Evolutionary conservation across 352 stramenopile genomes (phyloP), one percentile per base, ranked within the genome.

Genomic region (Globisporangium spiculum): DNA sequence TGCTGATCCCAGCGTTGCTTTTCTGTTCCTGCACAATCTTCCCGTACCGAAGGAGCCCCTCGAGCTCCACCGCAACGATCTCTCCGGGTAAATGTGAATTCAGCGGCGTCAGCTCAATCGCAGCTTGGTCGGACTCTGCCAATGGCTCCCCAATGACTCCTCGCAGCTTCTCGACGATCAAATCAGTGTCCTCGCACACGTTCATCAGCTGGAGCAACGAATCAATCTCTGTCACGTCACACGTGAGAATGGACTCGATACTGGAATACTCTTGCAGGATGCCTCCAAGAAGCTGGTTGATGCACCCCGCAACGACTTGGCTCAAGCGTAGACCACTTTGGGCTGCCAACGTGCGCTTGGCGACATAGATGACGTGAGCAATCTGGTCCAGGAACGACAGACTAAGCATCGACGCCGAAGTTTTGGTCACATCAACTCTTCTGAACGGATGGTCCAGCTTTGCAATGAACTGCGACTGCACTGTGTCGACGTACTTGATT

Each of bases 161-260:
- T 53, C 88, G 84, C 55, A 90, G 71, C 44, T 89, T 90, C 57
- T 93, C 86, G 1, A 79, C 74, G 56, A 91, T 91, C 52, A 91
- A 60, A 9, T 73, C 53, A 7, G 75, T 76, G 22, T 91, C 80
- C 73, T 89, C 81, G n/a, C 83, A 84, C 38, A 93, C 80, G 65
- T 88, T 75, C 60, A 94, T 74, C n/a, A 81, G 66, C 20, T 76
- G 69, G 8, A 94, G 67, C 7, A 90, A 69, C 3, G 76, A 57
- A 10, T 72, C 66, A 36, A 93, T 90, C 38, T 83, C 76, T 9
- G 72, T 59, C 44, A 81, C 66, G 18, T 92, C 74, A 26, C 80
- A 87, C 30, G 67, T 76, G 53, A 92, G 77, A 41, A 92, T 81
- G 1, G 83, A 93, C 52, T 93, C 85, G 5, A 94, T 57, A 20